Evolutionary conservation across 1,284 basidiomycete species (phyloP), one percentile per base, ranked within the genome.

Genomic region (Mycena sp.): DNA sequence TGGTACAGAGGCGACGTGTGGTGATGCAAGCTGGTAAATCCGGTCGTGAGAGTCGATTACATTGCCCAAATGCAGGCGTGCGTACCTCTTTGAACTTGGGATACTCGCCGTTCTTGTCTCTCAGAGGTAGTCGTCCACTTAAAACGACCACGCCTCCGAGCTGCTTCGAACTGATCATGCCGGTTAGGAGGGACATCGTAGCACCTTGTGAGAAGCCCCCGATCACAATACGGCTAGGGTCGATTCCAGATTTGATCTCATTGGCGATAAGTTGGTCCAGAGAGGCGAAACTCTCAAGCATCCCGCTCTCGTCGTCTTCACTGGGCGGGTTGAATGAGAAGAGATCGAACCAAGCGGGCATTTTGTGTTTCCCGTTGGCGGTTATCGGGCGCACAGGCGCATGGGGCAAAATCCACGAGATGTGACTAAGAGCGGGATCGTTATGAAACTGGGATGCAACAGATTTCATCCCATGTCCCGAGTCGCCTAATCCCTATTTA

Each of bases 141-240:
- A 96, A 79, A 6, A 85, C 82, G 2, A 83, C 85, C 41, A 95
- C 73, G 1, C 94, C 94, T 0, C 83, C 93, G 5, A 96, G 79
- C 70, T 88, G 89, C 69, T 85, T 77, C 70, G 88, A 84, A 9
- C 81, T 83, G 1, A 88, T 89, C 46, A 96, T 74, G 7, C 88
- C 93, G 3, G 87, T 87, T 55, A 95, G 78, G 30, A 95, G 80
- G 6, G 88, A 84, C 80, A 96, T 89, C 16, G 89, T 87, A 16
- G 84, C 92, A 30, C 95, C 95, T 76, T 97, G 95, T 63, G 88
- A 91, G 79, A 97, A 97, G 1, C 95, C 95, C 25, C 93, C 94
- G 30, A 97, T 75, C 17, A 95, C 82, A 64, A 92, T 88, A 25
- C 87, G 85, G 52, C 84, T 81, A 25, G 88, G 78, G 6, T 86